These are phyloP conservation scores for Dacryopinax primogenitus DNA, from an alignment of 768 basidiomycete genomes.

Conservation along the genomic window DNA sequence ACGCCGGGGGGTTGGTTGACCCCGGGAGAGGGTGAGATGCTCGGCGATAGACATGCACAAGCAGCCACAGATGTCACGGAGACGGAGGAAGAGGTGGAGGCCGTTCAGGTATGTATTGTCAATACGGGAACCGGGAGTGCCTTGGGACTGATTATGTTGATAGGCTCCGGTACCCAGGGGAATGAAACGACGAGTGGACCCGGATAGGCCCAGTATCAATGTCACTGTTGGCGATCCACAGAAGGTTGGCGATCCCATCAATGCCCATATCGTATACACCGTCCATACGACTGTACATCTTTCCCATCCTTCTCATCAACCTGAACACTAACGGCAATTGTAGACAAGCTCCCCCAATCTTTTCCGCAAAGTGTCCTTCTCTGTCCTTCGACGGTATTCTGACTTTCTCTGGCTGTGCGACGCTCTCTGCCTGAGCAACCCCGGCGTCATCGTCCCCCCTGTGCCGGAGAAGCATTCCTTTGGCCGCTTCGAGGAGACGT, in stretches of 20 bases:
- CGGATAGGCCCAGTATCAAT: constrained; percentile 46
- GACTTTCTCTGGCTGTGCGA: constrained; percentile 97
- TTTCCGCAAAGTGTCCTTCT: constrained; percentile 72
- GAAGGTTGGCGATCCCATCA: constrained; percentile 90
- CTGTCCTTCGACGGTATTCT: constrained; percentile 90
- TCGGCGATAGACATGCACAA: not conserved
- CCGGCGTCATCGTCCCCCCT: constrained; percentile 93
- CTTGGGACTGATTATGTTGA: not conserved
- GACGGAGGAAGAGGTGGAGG: constrained; percentile 9
- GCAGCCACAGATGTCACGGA: not conserved
- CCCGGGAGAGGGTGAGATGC: not conserved
- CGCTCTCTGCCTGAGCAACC: constrained; percentile 75
- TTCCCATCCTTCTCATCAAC: too few species aligned
- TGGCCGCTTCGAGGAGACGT: constrained; percentile 84
- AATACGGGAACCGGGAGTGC: too few species aligned
- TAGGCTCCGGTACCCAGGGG: not conserved
- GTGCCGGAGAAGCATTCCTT: constrained; percentile 91
- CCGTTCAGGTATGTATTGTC: not conserved
- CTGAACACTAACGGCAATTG: too few species aligned
- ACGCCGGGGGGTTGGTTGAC: constrained; percentile 6
- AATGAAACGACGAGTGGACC: constrained; percentile 1
- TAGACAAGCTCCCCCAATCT: constrained; percentile 69
- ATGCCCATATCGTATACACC: constrained; percentile 91
- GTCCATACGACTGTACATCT: constrained; percentile 73
- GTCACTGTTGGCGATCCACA: constrained; percentile 96